Percentiles rank a stretch among this genome's conserved stretches.
phyloP scores from a whole-genome alignment of 306 rosid species.

The Casuarina equisetifolia region DNA sequence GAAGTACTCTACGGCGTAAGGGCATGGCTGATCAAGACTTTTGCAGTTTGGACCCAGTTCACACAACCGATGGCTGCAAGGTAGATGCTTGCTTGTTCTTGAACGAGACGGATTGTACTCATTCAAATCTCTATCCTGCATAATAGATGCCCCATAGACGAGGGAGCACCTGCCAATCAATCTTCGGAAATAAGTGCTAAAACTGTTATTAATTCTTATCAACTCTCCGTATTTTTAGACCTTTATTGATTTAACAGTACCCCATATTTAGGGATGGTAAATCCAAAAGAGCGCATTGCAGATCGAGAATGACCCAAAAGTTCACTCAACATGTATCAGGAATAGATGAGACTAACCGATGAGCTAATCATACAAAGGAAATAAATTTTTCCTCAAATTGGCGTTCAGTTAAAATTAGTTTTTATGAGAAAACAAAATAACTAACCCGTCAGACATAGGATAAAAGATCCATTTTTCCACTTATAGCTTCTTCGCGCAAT shows the following conservation, averaged over 20 bases:
- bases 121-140: conserved; percentile 97
- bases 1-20: conserved; percentile 56
- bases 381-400: background rate
- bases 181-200: conserved; percentile 88
- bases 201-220: conserved; percentile 53
- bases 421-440: no score
- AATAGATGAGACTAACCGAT: background rate
- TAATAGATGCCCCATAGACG: conserved; percentile 88
- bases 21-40: conserved; percentile 71
- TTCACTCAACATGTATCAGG: background rate
- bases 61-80: conserved; percentile 82
- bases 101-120: conserved; percentile 84
- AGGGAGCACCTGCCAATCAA: conserved; percentile 99
- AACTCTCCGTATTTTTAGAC: background rate
- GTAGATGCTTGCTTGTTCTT: conserved; percentile 67
- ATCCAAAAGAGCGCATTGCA: background rate
- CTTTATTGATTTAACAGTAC: background rate
- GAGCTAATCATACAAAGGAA: background rate
- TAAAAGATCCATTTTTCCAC: background rate
- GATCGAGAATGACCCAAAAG: background rate
- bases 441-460: no score
- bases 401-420: no score
- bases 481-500: background rate
- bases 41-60: conserved; percentile 62
- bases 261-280: background rate